Evolutionary conservation across 352 stramenopile species (phyloP).

Genomic region (Pythium guiyangense): DNA sequence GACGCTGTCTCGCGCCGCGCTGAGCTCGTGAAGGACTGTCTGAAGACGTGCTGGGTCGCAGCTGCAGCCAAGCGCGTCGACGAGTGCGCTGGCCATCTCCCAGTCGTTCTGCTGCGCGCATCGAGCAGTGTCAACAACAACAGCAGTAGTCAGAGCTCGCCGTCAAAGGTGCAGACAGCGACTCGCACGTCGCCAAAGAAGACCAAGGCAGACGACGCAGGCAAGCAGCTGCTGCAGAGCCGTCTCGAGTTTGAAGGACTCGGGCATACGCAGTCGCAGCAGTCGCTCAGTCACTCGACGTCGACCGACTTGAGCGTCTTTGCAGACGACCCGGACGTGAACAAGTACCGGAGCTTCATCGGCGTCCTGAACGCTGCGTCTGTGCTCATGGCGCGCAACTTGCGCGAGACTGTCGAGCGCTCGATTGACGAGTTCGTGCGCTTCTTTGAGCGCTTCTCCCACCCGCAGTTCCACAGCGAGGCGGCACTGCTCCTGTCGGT

Average conservation of each 20-base stretch:
- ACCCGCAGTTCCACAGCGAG: conserved; percentile 40
- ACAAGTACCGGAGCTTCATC: conserved; percentile 46
- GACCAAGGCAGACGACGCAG: conserved; percentile 11
- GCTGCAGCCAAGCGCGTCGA: conserved; percentile 67
- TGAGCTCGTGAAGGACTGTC: conserved; percentile 81
- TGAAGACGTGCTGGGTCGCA: conserved; percentile 80
- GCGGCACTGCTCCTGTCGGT: conserved; percentile 59
- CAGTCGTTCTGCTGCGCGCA: conserved; percentile 10
- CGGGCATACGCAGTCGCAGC: neutral
- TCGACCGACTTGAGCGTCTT: conserved; percentile 1
- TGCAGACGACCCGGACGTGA: conserved; percentile 36
- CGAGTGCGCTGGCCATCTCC: conserved; percentile 48
- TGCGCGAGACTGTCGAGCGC: conserved; percentile 81
- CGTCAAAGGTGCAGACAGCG: neutral
- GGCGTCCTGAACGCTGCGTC: conserved; percentile 77
- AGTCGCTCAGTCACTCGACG: conserved; percentile 1
- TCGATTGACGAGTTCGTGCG: conserved; percentile 67
- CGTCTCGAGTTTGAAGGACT: conserved; percentile 58
- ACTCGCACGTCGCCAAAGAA: conserved; percentile 15
- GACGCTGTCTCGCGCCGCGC: conserved; percentile 71
- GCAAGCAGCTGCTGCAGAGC: conserved; percentile 33
- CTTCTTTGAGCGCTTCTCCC: conserved; percentile 78
- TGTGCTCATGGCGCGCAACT: conserved; percentile 88
- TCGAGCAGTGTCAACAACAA: neutral
- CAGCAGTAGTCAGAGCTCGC: conserved; percentile 1